These are phyloP conservation scores for Allomyces javanicus DNA, from an alignment of 192 early-diverging fungal species.

Conservation along the genomic window DNA sequence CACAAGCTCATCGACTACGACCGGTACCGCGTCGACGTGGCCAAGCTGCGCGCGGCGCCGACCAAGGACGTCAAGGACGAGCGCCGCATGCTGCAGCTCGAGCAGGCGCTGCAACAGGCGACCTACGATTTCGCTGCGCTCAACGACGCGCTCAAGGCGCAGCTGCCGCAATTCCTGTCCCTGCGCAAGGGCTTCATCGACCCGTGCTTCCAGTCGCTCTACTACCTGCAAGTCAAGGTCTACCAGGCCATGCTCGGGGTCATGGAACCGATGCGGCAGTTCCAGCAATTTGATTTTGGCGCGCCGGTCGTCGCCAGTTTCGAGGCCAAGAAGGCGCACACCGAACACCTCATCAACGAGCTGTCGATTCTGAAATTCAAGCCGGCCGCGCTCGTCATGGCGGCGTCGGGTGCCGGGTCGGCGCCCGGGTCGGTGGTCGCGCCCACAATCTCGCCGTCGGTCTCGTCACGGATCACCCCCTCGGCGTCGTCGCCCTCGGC, in stretches of 20 bases:
- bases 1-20: slow-evolving; percentile 92
- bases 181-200: slow-evolving; percentile 60
- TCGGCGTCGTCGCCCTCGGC: no score
- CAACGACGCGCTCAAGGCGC: slow-evolving; percentile 57
- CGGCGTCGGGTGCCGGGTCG: background rate
- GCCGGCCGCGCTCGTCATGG: background rate
- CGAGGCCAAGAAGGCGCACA: background rate
- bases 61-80: slow-evolving; percentile 40
- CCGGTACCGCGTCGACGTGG: slow-evolving; percentile 44
- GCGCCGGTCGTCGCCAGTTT: background rate
- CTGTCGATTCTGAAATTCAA: slow-evolving; percentile 4
- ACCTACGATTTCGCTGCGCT: slow-evolving; percentile 64
- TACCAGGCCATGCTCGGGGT: slow-evolving; percentile 42
- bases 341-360: background rate
- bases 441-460: no score
- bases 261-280: slow-evolving; percentile 13
- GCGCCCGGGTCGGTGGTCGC: no score
- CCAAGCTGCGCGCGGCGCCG: slow-evolving; percentile 54
- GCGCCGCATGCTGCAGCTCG: slow-evolving; percentile 42
- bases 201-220: slow-evolving; percentile 69
- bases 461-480: no score
- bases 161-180: slow-evolving; percentile 63
- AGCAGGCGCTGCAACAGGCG: slow-evolving; percentile 55
- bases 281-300: slow-evolving; percentile 1
- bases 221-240: slow-evolving; percentile 60